phyloP scores from a whole-genome alignment of 768 basidiomycete species.

The Tricholoma flavovirens region DNA sequence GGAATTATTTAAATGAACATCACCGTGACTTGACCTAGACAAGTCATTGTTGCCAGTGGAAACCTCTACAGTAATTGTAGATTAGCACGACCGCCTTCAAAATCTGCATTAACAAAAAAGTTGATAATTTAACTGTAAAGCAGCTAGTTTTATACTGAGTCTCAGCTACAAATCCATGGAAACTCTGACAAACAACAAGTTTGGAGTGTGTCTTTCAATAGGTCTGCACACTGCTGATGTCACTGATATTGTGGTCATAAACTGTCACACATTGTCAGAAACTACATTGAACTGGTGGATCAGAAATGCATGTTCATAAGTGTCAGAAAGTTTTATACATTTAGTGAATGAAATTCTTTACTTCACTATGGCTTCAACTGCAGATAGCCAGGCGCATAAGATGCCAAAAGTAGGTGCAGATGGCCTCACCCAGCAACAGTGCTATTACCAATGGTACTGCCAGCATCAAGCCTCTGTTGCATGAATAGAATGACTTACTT shows the following conservation, averaged over 20 bases:
- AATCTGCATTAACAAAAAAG: neutral
- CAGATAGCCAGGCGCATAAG: neutral
- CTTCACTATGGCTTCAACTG: neutral
- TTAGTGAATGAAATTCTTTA: neutral
- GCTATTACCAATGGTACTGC: conserved; percentile 3
- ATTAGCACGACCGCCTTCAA: neutral
- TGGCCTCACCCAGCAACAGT: neutral
- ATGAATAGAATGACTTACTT: neutral
- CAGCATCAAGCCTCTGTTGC: neutral
- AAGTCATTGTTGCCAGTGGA: neutral
- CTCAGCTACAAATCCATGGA: neutral
- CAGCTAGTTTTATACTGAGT: neutral
- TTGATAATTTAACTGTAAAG: neutral
- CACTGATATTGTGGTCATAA: neutral
- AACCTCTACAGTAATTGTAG: neutral
- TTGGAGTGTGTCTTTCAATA: neutral
- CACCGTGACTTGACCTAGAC: too few relatives aligned
- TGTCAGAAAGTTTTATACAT: neutral
- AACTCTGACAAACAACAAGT: neutral
- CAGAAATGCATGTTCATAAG: neutral
- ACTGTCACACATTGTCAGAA: neutral
- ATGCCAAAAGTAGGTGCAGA: neutral
- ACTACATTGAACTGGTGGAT: neutral
- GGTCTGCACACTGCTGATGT: neutral
- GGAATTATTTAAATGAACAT: neutral